Evolutionary conservation across 352 stramenopile genomes (phyloP).

Genomic region (Pelagophyceae sp.): DNA sequence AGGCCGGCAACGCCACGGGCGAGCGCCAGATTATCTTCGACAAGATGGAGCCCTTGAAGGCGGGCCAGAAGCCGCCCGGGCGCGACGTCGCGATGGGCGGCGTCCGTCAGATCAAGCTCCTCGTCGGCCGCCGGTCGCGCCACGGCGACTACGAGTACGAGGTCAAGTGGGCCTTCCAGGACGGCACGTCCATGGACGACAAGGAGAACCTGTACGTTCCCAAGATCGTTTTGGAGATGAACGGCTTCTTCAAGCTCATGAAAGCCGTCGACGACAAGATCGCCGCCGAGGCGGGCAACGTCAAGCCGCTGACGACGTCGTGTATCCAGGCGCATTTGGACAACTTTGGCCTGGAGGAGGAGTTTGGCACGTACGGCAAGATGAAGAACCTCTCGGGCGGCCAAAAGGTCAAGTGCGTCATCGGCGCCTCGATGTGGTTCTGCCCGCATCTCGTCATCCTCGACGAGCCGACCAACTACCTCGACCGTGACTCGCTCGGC

Average conservation of each 20-base stretch:
- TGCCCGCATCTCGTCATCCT: slow-evolving; percentile 77
- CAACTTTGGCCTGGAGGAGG: slow-evolving; percentile 55
- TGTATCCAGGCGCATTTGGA: slow-evolving; percentile 65
- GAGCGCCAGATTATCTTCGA: slow-evolving; percentile 72
- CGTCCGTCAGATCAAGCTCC: slow-evolving; percentile 39
- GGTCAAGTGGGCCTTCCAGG: slow-evolving; percentile 87
- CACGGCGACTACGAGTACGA: slow-evolving; percentile 93
- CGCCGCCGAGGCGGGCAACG: slow-evolving; percentile 57
- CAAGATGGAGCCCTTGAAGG: slow-evolving; percentile 41
- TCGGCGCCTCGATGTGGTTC: slow-evolving; percentile 64
- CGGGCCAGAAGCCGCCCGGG: slow-evolving; percentile 36
- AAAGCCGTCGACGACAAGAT: slow-evolving; percentile 61
- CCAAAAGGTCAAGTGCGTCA: slow-evolving; percentile 67
- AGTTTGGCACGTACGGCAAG: slow-evolving; percentile 66
- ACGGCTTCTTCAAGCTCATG: slow-evolving; percentile 80
- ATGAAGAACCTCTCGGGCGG: slow-evolving; percentile 61
- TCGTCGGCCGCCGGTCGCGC: slow-evolving; percentile 76
- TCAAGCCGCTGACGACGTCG: slow-evolving; percentile 68
- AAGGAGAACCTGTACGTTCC: slow-evolving; percentile 63
- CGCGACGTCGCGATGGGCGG: slow-evolving; percentile 45
- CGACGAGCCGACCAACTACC: slow-evolving; percentile 90
- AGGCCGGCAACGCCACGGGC: slow-evolving; percentile 30
- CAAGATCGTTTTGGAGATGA: slow-evolving; percentile 70
- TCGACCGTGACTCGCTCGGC: slow-evolving; percentile 86
- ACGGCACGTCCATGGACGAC: slow-evolving; percentile 65